phyloP scores from a whole-genome alignment of 2,329 filamentous ascomycete species.

The Xylariaceae sp. region DNA sequence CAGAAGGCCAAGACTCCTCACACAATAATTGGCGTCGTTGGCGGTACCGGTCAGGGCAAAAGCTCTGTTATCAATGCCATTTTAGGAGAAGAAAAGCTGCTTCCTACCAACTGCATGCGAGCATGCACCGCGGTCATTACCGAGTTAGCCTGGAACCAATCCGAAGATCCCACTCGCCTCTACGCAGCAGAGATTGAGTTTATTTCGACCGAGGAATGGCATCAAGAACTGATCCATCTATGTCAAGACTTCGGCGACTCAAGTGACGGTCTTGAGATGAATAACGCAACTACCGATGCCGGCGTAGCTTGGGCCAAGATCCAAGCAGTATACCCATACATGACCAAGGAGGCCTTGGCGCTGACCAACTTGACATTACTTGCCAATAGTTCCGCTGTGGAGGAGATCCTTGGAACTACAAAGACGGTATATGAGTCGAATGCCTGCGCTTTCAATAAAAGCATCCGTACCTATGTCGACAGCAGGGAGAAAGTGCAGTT shows the following conservation, averaged over 20 bases:
- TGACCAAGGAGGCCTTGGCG: slow-evolving; percentile 10
- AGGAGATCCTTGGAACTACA: slow-evolving; percentile 45
- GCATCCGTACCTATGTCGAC: slow-evolving; percentile 51
- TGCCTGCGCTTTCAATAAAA: slow-evolving; percentile 41
- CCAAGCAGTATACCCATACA: slow-evolving; percentile 34
- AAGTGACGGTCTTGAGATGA: slow-evolving; percentile 37
- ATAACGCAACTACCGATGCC: slow-evolving; percentile 43
- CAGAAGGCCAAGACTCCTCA: slow-evolving; percentile 2
- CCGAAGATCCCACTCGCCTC: slow-evolving; percentile 29
- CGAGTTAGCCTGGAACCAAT: slow-evolving; percentile 56
- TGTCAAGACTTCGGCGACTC: slow-evolving; percentile 46
- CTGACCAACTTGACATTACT: slow-evolving; percentile 37
- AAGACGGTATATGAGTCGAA: slow-evolving; percentile 37
- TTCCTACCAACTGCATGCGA: slow-evolving; percentile 49
- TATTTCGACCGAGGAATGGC: slow-evolving; percentile 51
- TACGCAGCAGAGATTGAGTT: slow-evolving; percentile 61
- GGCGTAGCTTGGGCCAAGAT: slow-evolving; percentile 42
- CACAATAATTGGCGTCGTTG: slow-evolving; percentile 21
- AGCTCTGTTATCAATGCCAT: slow-evolving; percentile 26
- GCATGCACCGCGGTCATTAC: slow-evolving; percentile 62
- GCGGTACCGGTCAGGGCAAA: slow-evolving; percentile 23
- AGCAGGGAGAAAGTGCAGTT: slow-evolving; percentile 46
- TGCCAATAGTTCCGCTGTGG: slow-evolving; percentile 38
- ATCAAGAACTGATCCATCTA: slow-evolving; percentile 47
- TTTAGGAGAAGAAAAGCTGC: slow-evolving; percentile 30